Evolutionary conservation across 331 rosid genomes (phyloP).

Genomic region (Ulmus americana): DNA sequence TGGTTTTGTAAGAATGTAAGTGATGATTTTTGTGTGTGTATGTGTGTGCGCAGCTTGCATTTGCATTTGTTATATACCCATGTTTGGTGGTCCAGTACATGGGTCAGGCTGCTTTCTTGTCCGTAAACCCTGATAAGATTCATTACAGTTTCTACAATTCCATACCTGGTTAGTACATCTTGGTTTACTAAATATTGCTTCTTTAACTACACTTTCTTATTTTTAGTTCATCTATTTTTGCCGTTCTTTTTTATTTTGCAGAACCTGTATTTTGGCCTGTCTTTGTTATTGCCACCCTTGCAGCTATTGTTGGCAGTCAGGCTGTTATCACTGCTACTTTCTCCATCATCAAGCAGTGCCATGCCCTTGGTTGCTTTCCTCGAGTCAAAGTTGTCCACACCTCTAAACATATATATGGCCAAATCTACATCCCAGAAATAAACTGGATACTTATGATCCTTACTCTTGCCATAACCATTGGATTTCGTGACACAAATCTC

Average conservation of each 20-base stretch:
- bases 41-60: slow-evolving; percentile 62
- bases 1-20: slow-evolving; percentile 6
- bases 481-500: slow-evolving; percentile 71
- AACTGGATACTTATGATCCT: slow-evolving; percentile 91
- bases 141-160: slow-evolving; percentile 62
- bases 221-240: slow-evolving; percentile 20
- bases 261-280: slow-evolving; percentile 86
- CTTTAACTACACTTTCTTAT: slow-evolving; percentile 10
- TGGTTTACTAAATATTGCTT: slow-evolving; percentile 5
- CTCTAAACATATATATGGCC: slow-evolving; percentile 79
- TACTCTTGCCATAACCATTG: slow-evolving; percentile 77
- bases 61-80: slow-evolving; percentile 68
- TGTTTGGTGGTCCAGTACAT: slow-evolving; percentile 89
- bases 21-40: neutral
- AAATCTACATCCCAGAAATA: slow-evolving; percentile 91
- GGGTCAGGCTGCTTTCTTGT: slow-evolving; percentile 94
- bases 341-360: slow-evolving; percentile 90
- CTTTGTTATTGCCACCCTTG: slow-evolving; percentile 73
- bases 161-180: slow-evolving; percentile 56
- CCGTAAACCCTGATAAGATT: slow-evolving; percentile 43
- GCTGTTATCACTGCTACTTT: slow-evolving; percentile 89
- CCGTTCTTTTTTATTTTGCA: slow-evolving; percentile 27
- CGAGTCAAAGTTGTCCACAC: slow-evolving; percentile 91
- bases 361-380: slow-evolving; percentile 91
- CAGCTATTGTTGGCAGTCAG: slow-evolving; percentile 91